Base-by-base conservation (phyloP, 495 filamentous ascomycete genomes). In the Penicillium roqueforti region DNA sequence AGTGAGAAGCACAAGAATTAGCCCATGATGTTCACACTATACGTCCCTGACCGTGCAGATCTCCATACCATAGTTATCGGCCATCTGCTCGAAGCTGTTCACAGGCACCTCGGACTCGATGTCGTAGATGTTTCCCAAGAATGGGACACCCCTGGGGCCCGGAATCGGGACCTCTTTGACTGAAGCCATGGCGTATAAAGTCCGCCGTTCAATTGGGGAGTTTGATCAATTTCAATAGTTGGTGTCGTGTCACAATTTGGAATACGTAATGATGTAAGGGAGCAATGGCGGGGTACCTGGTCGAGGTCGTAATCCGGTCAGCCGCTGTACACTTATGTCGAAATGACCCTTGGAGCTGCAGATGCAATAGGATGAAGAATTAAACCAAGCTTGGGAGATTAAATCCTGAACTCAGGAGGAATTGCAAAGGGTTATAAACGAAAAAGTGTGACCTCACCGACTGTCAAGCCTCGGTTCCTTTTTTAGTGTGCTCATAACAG, bases 91-190 rank as follows among this genome's bases (percentile, higher is more conserved):
- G 9, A 87, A 69, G 19, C 81, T 82, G 47, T 71, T 72, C 55
- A 76, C 68, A 0, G 78, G 78, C 31, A 82, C 71, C 38, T 68
- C 74, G 0, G 73, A 63, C 53, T 87, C 77, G 40, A 88, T 59
- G 47, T 85, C 80, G 32, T 76, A 76, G 56, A 86, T 64, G 58
- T 89, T 88, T 7, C 85, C 85, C n/a, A 88, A 54, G 20, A 88
- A 47, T 0, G 84, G 85, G 11, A 87, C 60, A 4, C 83, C 83
- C n/a, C 74, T 78, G 8, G 84, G 84, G 31, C 76, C 73, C 3
- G 85, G 85, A 52, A 87, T 86, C 29, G 66, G 70, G 37, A 68
- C 49, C 28, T 60, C 32, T 14, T 60, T 59, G 39, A 51, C 32
- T 18, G 59, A 47, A 22, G 19, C 58, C 63, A 63, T 70, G 26